A percentile compares a stretch with the other conserved stretches of the same genome.
These are phyloP conservation scores for Chlorella variabilis DNA, from an alignment of 163 green algal genomes.

Conservation along the genomic window DNA sequence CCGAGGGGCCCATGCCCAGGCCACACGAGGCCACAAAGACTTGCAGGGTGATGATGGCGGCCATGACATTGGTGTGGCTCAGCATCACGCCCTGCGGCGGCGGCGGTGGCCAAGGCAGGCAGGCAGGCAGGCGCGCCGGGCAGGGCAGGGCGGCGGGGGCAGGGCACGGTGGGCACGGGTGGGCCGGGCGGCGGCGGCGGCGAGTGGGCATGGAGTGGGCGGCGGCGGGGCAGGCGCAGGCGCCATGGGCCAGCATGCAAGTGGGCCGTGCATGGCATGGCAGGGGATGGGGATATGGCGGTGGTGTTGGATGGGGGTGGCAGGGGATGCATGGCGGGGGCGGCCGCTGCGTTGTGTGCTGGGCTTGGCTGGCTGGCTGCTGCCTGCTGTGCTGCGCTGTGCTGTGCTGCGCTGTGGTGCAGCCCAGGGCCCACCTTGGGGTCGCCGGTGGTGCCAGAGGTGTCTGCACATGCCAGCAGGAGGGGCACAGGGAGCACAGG, in stretches of 20 bases:
- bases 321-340: too few relatives aligned
- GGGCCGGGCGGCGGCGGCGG: background rate
- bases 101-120: background rate
- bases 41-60: slow-evolving; percentile 44
- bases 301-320: too few relatives aligned
- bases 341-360: too few relatives aligned
- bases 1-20: slow-evolving; percentile 26
- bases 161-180: background rate
- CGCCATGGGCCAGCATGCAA: too few relatives aligned
- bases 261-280: too few relatives aligned
- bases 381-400: background rate
- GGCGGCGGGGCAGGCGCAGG: background rate
- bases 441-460: slow-evolving; percentile 59
- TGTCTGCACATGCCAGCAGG: too few relatives aligned
- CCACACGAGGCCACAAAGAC: background rate
- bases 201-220: background rate
- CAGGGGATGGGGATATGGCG: too few relatives aligned
- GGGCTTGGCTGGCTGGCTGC: too few relatives aligned
- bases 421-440: slow-evolving; percentile 43
- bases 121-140: background rate
- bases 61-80: slow-evolving; percentile 79
- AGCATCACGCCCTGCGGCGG: slow-evolving; percentile 88
- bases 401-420: background rate
- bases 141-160: background rate
- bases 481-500: slow-evolving; percentile 37